These are phyloP conservation scores for Amphibolis antarctica DNA, from an alignment of 106 monocot genomes.

Conservation along the genomic window DNA sequence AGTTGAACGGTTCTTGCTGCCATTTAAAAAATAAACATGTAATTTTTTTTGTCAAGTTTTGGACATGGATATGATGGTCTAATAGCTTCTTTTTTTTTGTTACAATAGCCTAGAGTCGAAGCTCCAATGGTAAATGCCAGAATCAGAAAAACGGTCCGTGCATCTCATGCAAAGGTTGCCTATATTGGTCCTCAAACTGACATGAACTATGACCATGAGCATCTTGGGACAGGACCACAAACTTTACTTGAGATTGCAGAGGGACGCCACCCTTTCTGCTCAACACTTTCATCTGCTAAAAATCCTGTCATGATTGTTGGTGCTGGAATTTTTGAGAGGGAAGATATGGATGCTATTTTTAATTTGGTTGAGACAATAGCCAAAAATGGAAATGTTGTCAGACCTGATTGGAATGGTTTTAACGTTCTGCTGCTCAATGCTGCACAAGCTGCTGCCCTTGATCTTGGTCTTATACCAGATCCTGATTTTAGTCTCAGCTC, in stretches of 20 bases:
- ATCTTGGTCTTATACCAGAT: slow-evolving; percentile 65
- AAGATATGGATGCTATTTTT: slow-evolving; percentile 67
- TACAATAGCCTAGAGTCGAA: slow-evolving; percentile 76
- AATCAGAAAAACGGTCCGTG: slow-evolving; percentile 70
- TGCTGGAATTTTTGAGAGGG: slow-evolving; percentile 53
- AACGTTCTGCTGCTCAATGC: slow-evolving; percentile 79
- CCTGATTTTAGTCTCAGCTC: slow-evolving; percentile 35
- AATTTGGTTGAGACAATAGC: slow-evolving; percentile 56
- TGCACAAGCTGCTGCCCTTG: slow-evolving; percentile 90
- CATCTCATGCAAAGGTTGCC: slow-evolving; percentile 84
- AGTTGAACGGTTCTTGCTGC: too few relatives aligned
- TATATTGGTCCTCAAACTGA: slow-evolving; percentile 81
- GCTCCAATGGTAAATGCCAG: slow-evolving; percentile 98
- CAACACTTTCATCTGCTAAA: slow-evolving; percentile 60
- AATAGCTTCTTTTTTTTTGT: slow-evolving; percentile 1
- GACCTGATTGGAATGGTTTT: slow-evolving; percentile 81
- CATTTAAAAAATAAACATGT: too few relatives aligned
- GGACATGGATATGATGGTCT: background rate
- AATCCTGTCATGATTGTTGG: slow-evolving; percentile 83
- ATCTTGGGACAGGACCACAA: slow-evolving; percentile 71
- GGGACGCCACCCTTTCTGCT: slow-evolving; percentile 85
- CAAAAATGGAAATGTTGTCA: slow-evolving; percentile 36
- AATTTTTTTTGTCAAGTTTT: background rate
- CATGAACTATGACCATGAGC: slow-evolving; percentile 78
- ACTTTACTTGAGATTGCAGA: slow-evolving; percentile 80